A percentile compares a stretch with the other conserved stretches of the same genome.
These are phyloP conservation scores for Corinectria fuckeliana DNA, from an alignment of 2,329 filamentous ascomycete genomes.

Conservation along the genomic window DNA sequence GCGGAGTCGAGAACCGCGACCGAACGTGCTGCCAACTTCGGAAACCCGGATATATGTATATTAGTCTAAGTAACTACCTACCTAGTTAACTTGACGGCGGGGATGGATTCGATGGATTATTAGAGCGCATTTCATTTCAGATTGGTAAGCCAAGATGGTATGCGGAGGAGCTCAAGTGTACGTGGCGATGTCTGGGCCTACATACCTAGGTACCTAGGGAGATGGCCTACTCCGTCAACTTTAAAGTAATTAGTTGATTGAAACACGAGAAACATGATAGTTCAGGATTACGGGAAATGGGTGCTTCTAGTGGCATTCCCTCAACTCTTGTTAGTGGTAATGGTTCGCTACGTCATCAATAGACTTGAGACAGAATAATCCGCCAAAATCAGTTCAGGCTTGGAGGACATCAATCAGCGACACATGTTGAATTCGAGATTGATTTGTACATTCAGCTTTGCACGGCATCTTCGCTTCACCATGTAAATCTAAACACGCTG, in stretches of 20 bases:
- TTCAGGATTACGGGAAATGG: too few relatives aligned
- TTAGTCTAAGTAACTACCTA: too few relatives aligned
- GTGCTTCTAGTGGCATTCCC: too few relatives aligned
- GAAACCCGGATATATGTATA: conserved; percentile 18
- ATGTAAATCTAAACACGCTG: conserved; percentile 18
- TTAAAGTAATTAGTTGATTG: too few relatives aligned
- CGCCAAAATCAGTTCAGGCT: background rate
- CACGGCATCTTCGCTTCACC: conserved; percentile 12
- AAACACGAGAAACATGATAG: too few relatives aligned
- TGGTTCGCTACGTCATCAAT: too few relatives aligned
- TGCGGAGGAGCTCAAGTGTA: background rate
- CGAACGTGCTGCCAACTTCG: conserved; percentile 8
- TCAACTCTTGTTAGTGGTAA: too few relatives aligned
- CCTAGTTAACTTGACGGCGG: background rate
- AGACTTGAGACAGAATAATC: too few relatives aligned
- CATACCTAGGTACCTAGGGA: background rate
- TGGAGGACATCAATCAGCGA: background rate
- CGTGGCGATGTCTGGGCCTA: background rate
- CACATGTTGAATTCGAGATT: background rate
- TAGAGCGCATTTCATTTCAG: background rate
- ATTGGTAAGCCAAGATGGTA: conserved; percentile 13
- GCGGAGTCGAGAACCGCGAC: background rate
- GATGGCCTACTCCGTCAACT: too few relatives aligned
- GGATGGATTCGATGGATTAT: background rate
- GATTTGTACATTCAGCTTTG: background rate